Percentiles rank a stretch among this genome's conserved stretches.
phyloP scores from a whole-genome alignment of 1,284 basidiomycete species.

The Mycosarcoma maydis region DNA sequence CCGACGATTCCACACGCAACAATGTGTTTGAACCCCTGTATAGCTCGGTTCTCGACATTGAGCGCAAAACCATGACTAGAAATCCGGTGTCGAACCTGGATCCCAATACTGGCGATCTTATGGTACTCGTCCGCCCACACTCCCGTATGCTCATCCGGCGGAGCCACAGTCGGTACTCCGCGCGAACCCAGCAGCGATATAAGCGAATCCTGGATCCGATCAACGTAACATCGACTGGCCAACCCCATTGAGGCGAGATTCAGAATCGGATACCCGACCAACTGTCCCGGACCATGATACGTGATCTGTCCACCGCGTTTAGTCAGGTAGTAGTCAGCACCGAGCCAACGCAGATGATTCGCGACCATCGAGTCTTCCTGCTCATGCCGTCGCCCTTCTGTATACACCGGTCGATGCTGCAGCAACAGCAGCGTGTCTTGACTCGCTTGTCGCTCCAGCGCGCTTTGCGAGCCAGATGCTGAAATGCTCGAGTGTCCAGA shows the following conservation, averaged over 20 bases:
- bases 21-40: constrained; percentile 81
- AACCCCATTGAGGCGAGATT: constrained; percentile 75
- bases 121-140: constrained; percentile 68
- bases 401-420: constrained; percentile 92
- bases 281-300: constrained; percentile 96
- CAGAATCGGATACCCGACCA: constrained; percentile 93
- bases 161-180: constrained; percentile 69
- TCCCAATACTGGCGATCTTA: constrained; percentile 93
- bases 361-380: constrained; percentile 73
- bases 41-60: constrained; percentile 83
- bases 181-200: constrained; percentile 71
- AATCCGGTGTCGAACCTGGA: constrained; percentile 92
- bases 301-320: constrained; percentile 91
- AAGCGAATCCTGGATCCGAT: constrained; percentile 75
- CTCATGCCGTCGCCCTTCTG: constrained; percentile 80
- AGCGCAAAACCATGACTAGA: constrained; percentile 94
- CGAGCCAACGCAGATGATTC: constrained; percentile 75
- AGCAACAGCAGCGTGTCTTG: constrained; percentile 71
- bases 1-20: constrained; percentile 92
- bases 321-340: constrained; percentile 86
- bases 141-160: constrained; percentile 59
- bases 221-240: constrained; percentile 77
- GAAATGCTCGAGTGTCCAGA: constrained; percentile 69
- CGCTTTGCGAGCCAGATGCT: constrained; percentile 71
- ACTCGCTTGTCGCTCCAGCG: constrained; percentile 59